A percentile compares a stretch with the other conserved stretches of the same genome.
These are phyloP conservation scores for Fusarium pseudograminearum DNA, from an alignment of 2,329 filamentous ascomycete species.

Conservation along the genomic window DNA sequence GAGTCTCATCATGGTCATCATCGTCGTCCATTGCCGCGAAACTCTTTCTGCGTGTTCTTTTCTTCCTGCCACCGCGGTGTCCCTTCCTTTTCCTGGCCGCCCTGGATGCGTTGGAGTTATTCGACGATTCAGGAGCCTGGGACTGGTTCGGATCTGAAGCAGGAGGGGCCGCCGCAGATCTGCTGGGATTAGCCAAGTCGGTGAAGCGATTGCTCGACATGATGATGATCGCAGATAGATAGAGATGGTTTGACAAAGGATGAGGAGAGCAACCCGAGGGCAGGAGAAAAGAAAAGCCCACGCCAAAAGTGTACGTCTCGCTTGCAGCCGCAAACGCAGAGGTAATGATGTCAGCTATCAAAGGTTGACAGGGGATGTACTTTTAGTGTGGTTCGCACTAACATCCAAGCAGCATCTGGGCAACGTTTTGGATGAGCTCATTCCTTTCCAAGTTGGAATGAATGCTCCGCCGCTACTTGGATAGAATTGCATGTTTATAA, in stretches of 20 bases:
- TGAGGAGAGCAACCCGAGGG: neutral
- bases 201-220: constrained; percentile 53
- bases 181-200: constrained; percentile 41
- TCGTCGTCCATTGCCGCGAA: constrained; percentile 76
- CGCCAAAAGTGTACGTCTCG: constrained; percentile 21
- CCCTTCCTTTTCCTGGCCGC: constrained; percentile 73
- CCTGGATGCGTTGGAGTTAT: constrained; percentile 37
- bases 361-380: constrained; percentile 11
- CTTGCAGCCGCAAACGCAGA: constrained; percentile 24
- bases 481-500: neutral
- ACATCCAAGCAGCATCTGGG: neutral
- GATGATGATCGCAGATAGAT: constrained; percentile 18
- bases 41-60: constrained; percentile 80
- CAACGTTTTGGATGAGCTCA: neutral
- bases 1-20: constrained; percentile 60
- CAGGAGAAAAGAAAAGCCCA: constrained; percentile 12
- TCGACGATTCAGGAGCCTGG: constrained; percentile 32
- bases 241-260: constrained; percentile 9
- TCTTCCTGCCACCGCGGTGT: constrained; percentile 82
- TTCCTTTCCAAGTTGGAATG: neutral
- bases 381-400: constrained; percentile 24
- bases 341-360: constrained; percentile 48
- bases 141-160: constrained; percentile 25
- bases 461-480: neutral
- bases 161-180: constrained; percentile 11